These are phyloP conservation scores for Pneumocystis canis DNA, from an alignment of 1,139 yeast genomes.

Conservation along the genomic window DNA sequence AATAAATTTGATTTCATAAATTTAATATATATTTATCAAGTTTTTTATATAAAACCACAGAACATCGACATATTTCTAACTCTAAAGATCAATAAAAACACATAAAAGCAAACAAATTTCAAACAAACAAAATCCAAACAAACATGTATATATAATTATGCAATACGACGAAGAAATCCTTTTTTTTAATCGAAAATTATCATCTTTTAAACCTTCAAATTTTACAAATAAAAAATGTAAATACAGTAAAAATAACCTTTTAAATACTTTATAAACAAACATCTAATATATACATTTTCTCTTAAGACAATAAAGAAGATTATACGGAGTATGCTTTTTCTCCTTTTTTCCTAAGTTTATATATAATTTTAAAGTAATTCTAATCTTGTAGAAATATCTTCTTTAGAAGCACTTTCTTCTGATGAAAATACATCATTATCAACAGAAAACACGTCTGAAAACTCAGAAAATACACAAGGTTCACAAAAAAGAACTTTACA, in stretches of 20 bases:
- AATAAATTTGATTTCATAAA: slow-evolving; percentile 38
- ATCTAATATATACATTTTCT: not conserved
- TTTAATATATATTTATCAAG: slow-evolving; percentile 24
- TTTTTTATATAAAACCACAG: too few species aligned
- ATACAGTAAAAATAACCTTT: not conserved
- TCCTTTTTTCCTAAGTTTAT: not conserved
- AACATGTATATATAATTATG: not conserved
- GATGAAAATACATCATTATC: not conserved
- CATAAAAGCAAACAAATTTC: not conserved
- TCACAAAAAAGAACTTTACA: not conserved
- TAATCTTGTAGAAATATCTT: not conserved
- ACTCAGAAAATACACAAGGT: not conserved
- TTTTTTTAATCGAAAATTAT: not conserved
- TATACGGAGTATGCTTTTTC: not conserved
- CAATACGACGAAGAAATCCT: not conserved
- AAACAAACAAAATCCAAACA: not conserved
- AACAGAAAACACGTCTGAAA: not conserved
- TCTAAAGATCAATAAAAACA: not conserved
- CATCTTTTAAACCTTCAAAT: not conserved
- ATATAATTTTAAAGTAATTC: not conserved
- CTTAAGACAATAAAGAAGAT: not conserved
- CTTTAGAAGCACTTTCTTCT: not conserved
- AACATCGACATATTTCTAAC: not conserved
- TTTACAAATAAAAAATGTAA: not conserved
- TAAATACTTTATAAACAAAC: not conserved